A percentile compares a stretch with the other conserved stretches of the same genome.
Evolutionary conservation across 2,329 filamentous ascomycete genomes (phyloP).

Genomic region (Emergomyces orientalis): DNA sequence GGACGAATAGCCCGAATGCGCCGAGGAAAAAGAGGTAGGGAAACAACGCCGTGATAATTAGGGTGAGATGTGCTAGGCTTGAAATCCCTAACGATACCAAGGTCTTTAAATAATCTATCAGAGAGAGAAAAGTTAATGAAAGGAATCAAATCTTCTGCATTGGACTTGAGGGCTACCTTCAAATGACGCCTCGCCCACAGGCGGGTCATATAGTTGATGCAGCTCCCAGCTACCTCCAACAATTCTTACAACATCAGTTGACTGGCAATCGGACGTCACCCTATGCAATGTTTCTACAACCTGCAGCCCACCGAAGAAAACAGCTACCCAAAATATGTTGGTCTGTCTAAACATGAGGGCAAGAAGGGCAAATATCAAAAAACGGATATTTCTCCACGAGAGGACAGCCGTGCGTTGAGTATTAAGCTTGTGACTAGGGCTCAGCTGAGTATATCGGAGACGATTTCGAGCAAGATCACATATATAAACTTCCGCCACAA

Average conservation of each 20-base stretch:
- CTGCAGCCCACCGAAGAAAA: slow-evolving; percentile 40
- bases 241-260: slow-evolving; percentile 23
- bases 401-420: not conserved
- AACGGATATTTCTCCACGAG: slow-evolving; percentile 23
- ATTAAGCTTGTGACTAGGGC: slow-evolving; percentile 9
- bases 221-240: slow-evolving; percentile 26
- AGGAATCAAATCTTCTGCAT: not conserved
- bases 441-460: slow-evolving; percentile 4
- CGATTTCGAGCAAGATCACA: slow-evolving; percentile 34
- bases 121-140: not conserved
- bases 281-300: slow-evolving; percentile 30
- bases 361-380: slow-evolving; percentile 52
- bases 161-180: slow-evolving; percentile 32
- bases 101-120: slow-evolving; percentile 40
- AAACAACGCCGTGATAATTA: slow-evolving; percentile 32
- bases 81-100: slow-evolving; percentile 56
- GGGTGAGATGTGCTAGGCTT: slow-evolving; percentile 36
- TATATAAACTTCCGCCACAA: slow-evolving; percentile 62
- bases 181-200: slow-evolving; percentile 40
- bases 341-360: slow-evolving; percentile 80
- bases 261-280: slow-evolving; percentile 21
- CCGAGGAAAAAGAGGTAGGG: slow-evolving; percentile 54
- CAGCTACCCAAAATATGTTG: slow-evolving; percentile 85
- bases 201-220: slow-evolving; percentile 43
- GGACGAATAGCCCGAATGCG: slow-evolving; percentile 64